phyloP scores from a whole-genome alignment of 495 filamentous ascomycete genomes.

The Poronia punctata region DNA sequence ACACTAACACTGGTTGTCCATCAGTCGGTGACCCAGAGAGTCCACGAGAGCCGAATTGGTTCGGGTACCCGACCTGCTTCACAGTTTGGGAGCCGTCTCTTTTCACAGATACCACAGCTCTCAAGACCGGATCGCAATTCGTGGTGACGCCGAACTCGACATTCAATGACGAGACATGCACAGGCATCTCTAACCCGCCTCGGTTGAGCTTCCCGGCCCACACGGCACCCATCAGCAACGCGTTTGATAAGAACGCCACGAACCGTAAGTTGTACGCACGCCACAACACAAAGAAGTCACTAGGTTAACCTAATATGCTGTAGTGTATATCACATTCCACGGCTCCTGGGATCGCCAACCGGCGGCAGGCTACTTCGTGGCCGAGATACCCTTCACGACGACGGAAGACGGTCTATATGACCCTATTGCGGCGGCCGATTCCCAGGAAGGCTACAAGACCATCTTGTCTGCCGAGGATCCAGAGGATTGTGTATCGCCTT shows the following conservation, averaged over 20 bases:
- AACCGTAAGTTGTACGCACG: too few species aligned
- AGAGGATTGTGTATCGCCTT: conserved; percentile 19
- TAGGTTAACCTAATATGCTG: too few species aligned
- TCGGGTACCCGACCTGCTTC: conserved; percentile 61
- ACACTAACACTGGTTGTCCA: conserved; percentile 22
- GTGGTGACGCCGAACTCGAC: conserved; percentile 36
- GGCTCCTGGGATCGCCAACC: conserved; percentile 49
- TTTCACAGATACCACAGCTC: conserved; percentile 36
- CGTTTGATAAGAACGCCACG: conserved; percentile 28
- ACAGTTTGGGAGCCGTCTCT: conserved; percentile 49
- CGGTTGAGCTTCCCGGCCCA: conserved; percentile 50
- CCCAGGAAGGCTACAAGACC: conserved; percentile 26
- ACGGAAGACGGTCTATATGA: conserved; percentile 29
- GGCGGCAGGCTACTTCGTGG: conserved; percentile 48
- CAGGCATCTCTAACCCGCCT: conserved; percentile 33
- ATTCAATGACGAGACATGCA: conserved; percentile 44
- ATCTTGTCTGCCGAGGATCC: conserved; percentile 25
- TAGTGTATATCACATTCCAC: conserved; percentile 53
- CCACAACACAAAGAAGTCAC: too few species aligned
- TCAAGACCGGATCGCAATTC: conserved; percentile 47
- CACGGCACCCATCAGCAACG: conserved; percentile 49
- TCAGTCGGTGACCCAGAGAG: conserved; percentile 48
- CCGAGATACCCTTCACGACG: conserved; percentile 38
- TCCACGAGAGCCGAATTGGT: conserved; percentile 37
- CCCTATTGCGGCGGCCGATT: conserved; percentile 25